phyloP scores from a whole-genome alignment of 805 yeast species.

The Candida taoyuanica region DNA sequence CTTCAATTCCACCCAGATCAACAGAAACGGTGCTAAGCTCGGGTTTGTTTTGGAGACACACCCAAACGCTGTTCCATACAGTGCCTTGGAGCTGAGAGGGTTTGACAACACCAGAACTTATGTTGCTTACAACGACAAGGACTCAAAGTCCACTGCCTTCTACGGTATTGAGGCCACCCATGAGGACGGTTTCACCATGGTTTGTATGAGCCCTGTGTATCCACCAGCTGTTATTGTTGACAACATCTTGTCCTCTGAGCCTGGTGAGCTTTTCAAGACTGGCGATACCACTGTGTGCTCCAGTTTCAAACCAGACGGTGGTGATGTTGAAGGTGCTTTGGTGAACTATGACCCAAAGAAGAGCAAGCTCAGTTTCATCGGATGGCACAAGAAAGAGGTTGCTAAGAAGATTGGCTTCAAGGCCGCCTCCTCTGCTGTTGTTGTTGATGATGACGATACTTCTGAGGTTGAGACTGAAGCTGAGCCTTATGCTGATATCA shows the following conservation, averaged over 20 bases:
- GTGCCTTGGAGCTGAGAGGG: not conserved
- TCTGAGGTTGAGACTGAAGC: not conserved
- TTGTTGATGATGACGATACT: not conserved
- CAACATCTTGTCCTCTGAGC: not conserved
- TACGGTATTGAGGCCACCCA: slow-evolving; percentile 4
- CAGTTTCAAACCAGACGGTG: not conserved
- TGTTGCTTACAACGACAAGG: not conserved
- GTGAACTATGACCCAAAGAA: not conserved
- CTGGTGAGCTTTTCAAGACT: not conserved
- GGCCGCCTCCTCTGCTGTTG: not conserved
- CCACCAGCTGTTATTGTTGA: not conserved
- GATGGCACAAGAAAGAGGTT: not conserved
- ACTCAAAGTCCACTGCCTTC: not conserved
- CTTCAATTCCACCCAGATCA: not conserved
- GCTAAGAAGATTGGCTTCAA: not conserved
- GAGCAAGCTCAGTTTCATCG: not conserved
- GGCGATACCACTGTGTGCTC: not conserved
- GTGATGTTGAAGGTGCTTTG: slow-evolving; percentile 1
- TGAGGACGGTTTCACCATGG: slow-evolving; percentile 1
- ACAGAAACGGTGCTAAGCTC: not conserved
- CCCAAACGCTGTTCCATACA: not conserved
- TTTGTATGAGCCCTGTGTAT: not conserved
- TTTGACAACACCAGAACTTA: not conserved
- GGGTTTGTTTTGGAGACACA: not conserved
- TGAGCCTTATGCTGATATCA: not conserved